Percentiles rank a stretch among this genome's conserved stretches.
Conservation (phyloP, 2,329 filamentous ascomycete species). For the Stagonosporopsis chrysanthemi region DNA sequence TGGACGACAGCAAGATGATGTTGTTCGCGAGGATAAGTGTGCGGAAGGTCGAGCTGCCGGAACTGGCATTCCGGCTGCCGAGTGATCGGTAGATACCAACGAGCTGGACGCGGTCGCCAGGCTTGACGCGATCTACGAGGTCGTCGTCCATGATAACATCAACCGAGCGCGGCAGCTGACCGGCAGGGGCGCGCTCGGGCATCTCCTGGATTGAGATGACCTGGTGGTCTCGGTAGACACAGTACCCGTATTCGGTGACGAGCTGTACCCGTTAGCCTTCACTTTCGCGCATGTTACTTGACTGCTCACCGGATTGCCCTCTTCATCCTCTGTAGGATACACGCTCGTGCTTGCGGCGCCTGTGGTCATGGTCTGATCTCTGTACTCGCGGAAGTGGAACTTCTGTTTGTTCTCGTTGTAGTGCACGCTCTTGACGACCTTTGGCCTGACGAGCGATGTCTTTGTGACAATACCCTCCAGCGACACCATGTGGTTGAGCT, state of each 20-base stretch:
- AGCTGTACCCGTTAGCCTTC: constrained; percentile 55
- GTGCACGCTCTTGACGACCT: constrained; percentile 98
- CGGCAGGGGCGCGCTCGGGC: constrained; percentile 94
- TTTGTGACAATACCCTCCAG: constrained; percentile 97
- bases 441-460: constrained; percentile 92
- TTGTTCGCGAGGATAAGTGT: constrained; percentile 95
- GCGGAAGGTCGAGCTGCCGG: constrained; percentile 92
- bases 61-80: constrained; percentile 90
- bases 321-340: constrained; percentile 91
- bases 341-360: constrained; percentile 89
- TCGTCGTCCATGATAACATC: constrained; percentile 98
- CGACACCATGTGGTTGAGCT: constrained; percentile 96
- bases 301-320: constrained; percentile 76
- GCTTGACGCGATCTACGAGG: constrained; percentile 92
- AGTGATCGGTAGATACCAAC: constrained; percentile 96
- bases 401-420: constrained; percentile 87
- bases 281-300: too few relatives aligned
- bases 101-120: constrained; percentile 92
- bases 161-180: constrained; percentile 91
- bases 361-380: constrained; percentile 94
- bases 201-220: constrained; percentile 99
- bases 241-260: constrained; percentile 94
- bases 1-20: constrained; percentile 90
- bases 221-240: constrained; percentile 94
- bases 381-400: constrained; percentile 89